These are phyloP conservation scores for Selenicereus undatus DNA, from an alignment of 148 eudicot genomes.

Conservation along the genomic window DNA sequence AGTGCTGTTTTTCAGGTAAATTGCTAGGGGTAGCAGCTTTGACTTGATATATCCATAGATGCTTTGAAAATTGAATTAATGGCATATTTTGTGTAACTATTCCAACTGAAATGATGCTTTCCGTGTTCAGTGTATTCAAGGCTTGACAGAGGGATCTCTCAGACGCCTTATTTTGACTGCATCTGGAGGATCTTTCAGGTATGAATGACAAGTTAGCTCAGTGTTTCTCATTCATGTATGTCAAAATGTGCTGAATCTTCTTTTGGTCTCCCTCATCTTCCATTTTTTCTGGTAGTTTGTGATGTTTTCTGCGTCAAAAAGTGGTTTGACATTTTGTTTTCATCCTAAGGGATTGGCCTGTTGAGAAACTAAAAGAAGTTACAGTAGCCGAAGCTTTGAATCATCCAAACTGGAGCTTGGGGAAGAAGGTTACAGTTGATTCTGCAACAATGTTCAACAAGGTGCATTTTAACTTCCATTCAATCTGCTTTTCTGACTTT, in stretches of 20 bases:
- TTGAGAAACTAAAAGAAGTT: background rate
- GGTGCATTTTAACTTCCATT: background rate
- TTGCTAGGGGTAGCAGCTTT: background rate
- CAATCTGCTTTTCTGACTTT: background rate
- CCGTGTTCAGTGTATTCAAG: slow-evolving; percentile 81
- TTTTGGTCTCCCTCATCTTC: too few species aligned
- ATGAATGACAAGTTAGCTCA: background rate
- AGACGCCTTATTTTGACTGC: slow-evolving; percentile 95
- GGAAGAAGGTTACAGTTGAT: background rate
- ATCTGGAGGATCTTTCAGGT: slow-evolving; percentile 82
- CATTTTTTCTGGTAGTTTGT: background rate
- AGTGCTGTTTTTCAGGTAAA: slow-evolving; percentile 93
- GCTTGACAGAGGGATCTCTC: slow-evolving; percentile 93
- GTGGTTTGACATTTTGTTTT: background rate
- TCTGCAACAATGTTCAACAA: slow-evolving; percentile 4
- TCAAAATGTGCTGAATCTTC: background rate
- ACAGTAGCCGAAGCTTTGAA: background rate
- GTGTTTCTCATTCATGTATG: background rate
- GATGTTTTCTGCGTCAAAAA: background rate
- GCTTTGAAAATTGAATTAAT: too few species aligned
- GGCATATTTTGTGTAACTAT: too few species aligned
- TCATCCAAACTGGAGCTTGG: background rate
- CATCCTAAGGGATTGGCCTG: background rate
- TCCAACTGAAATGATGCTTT: background rate
- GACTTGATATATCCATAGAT: too few species aligned